These are phyloP conservation scores for Talaromyces proteolyticus DNA, from an alignment of 495 filamentous ascomycete species.

Conservation along the genomic window DNA sequence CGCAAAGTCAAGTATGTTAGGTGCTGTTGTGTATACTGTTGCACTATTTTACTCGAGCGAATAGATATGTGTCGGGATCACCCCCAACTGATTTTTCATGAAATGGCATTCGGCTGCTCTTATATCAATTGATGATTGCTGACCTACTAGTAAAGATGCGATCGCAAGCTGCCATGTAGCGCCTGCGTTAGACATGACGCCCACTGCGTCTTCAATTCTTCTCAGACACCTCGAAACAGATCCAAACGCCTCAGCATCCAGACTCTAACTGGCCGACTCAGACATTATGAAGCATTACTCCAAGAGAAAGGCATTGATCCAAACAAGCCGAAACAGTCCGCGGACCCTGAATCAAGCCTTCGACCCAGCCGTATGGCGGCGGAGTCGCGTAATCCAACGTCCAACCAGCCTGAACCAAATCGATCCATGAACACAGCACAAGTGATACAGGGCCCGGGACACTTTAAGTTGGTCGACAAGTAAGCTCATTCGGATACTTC, in stretches of 20 bases:
- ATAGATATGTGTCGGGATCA: too few relatives aligned
- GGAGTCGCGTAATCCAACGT: too few relatives aligned
- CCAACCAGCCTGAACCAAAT: neutral
- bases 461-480: neutral
- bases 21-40: too few relatives aligned
- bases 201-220: neutral
- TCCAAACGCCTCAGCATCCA: neutral
- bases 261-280: neutral
- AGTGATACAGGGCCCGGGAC: neutral
- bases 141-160: too few relatives aligned
- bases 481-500: neutral
- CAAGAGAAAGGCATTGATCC: neutral
- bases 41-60: too few relatives aligned
- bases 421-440: neutral
- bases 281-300: neutral
- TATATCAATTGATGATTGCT: too few relatives aligned
- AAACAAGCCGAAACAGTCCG: too few relatives aligned
- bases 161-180: neutral
- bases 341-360: too few relatives aligned
- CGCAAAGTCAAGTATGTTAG: neutral
- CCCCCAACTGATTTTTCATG: too few relatives aligned
- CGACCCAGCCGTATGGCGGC: too few relatives aligned
- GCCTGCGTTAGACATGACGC: neutral
- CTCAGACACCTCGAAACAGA: neutral
- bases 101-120: too few relatives aligned